A percentile compares a stretch with the other conserved stretches of the same genome.
Conservation (phyloP, 805 yeast species). For the Ogataea salicorniae region DNA sequence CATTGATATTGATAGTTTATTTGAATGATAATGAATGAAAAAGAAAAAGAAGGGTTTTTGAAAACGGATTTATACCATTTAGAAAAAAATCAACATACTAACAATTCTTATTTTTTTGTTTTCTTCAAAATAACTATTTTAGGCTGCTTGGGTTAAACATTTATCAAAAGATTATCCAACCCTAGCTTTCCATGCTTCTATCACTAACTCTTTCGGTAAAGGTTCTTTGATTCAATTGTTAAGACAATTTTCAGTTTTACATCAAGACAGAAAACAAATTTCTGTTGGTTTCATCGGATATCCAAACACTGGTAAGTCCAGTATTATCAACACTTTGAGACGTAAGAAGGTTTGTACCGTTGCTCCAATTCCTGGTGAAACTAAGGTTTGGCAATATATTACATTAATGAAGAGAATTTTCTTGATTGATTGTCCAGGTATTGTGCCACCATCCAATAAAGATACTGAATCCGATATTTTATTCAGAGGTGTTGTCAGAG, state of each 20-base stretch:
- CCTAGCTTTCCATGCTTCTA: conserved; percentile 95
- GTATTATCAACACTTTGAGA: conserved; percentile 88
- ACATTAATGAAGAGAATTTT: conserved; percentile 94
- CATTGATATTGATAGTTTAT: not conserved
- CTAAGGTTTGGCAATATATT: conserved; percentile 98
- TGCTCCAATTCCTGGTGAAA: conserved; percentile 98
- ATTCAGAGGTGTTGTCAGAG: conserved; percentile 96
- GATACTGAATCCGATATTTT: conserved; percentile 89
- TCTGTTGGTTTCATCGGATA: conserved; percentile 97
- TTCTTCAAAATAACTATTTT: conserved; percentile 6
- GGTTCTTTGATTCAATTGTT: conserved; percentile 91
- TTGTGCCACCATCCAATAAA: conserved; percentile 89
- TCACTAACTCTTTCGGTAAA: conserved; percentile 95
- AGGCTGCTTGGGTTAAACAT: conserved; percentile 99
- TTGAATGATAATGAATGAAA: not conserved
- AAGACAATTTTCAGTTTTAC: conserved; percentile 88
- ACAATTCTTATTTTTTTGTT: conserved; percentile 12
- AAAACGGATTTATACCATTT: not conserved
- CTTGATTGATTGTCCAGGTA: conserved; percentile 97
- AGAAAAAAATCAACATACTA: not conserved
- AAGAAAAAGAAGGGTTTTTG: not conserved
- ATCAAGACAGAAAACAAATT: conserved; percentile 89
- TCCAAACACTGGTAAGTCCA: conserved; percentile 97
- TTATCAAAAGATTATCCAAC: conserved; percentile 90
- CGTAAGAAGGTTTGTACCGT: conserved; percentile 94